Base-by-base conservation (phyloP, 345 rosid genomes). In the Tarenaya hassleriana region DNA sequence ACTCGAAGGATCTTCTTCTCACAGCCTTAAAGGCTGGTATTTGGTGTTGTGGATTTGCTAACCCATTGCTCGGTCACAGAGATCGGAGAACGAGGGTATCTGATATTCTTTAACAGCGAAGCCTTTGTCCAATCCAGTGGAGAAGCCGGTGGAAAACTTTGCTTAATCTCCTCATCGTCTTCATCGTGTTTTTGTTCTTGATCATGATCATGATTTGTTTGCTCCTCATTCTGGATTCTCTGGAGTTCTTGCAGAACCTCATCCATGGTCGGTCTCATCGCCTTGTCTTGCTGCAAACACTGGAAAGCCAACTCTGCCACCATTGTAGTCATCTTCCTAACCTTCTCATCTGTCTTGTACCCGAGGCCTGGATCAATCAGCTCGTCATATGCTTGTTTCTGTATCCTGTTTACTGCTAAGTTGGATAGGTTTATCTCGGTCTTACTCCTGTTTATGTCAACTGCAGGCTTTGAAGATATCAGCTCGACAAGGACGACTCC, bases 401-500 rank as follows among this genome's bases (percentile, higher is more conserved):
- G 73, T 47, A 84, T 81, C 71, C 55, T 76, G 66, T 63, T 78
- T 14, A 76, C 58, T 7, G 92, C 85, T 45, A 84, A 63, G 62
- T 67, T 74, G 4, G 92, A 72, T 68, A 83, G 56, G 47, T 78
- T 78, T 42, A 78, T 76, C 63, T 83, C 85, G 9, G 68, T 49
- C 67, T 65, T 76, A 46, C 70, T 52, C 57, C 88, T 76, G 19
- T 7, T 66, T 34, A 74, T 76, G 41, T 83, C 92, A n/a, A 83
- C 79, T 14, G 85, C 88, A 4, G 85, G 92, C 81, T 70, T 68
- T 1, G 85, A 83, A 0, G 85, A 74, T 39, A 78, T 47, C 14
- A 84, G 81, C 73, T 84, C 88, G 8, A 65, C 52, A 16, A 84
- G 73, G 8, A 84, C 88, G n/a, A 84, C 92, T 10, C 83, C 88